Conservation (phyloP, 179 eudicot genomes). For the Camellia oleifera region DNA sequence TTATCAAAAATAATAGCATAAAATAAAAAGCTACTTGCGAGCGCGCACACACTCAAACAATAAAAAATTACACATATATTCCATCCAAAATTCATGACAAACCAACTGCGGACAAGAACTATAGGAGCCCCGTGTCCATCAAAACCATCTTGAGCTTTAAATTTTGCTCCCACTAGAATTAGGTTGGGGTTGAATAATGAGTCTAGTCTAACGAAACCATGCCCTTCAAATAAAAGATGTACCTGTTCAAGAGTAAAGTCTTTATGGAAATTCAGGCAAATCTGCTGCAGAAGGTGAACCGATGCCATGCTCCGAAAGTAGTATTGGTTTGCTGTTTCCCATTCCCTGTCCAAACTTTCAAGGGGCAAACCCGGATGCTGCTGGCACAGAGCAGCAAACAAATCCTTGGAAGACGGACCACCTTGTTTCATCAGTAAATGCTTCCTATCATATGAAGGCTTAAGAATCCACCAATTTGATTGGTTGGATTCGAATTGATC, state of each 20-base stretch:
- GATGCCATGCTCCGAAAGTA: slow-evolving; percentile 88
- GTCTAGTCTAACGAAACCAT: background rate
- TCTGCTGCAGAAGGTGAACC: slow-evolving; percentile 50
- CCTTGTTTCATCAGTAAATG: slow-evolving; percentile 65
- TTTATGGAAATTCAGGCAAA: slow-evolving; percentile 75
- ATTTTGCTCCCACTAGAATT: background rate
- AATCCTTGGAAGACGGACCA: slow-evolving; percentile 24
- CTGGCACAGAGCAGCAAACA: slow-evolving; percentile 22
- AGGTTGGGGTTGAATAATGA: background rate
- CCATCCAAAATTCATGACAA: background rate
- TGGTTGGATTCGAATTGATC: slow-evolving; percentile 38
- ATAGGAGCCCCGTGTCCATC: background rate
- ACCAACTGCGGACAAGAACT: background rate
- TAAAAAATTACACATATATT: background rate
- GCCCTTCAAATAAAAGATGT: slow-evolving; percentile 11
- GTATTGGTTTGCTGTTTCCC: slow-evolving; percentile 66
- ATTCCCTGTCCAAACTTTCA: slow-evolving; percentile 36
- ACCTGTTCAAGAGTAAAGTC: slow-evolving; percentile 88
- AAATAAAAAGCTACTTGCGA: background rate
- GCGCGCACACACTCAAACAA: background rate
- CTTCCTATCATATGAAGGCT: slow-evolving; percentile 71
- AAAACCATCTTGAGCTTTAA: slow-evolving; percentile 3
- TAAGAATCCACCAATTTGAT: slow-evolving; percentile 68
- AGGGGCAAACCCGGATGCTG: slow-evolving; percentile 25
- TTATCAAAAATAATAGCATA: background rate